Conservation (phyloP, 805 yeast species). For the Maudiozyma turicensis region DNA sequence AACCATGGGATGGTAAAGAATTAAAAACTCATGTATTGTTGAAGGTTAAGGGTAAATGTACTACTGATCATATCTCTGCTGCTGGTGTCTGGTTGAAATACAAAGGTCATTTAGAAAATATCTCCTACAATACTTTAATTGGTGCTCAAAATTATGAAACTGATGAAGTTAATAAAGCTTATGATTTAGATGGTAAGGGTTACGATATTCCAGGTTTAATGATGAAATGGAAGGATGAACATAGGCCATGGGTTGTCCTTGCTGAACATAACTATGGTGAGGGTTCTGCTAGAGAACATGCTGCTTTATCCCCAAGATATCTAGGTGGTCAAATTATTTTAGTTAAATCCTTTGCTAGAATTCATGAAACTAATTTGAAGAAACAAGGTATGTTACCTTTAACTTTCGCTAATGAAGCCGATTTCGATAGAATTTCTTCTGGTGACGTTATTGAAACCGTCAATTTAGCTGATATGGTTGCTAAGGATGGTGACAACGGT, state of each 20-base stretch:
- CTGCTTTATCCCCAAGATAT: constrained; percentile 91
- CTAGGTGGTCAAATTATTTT: constrained; percentile 83
- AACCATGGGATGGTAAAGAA: constrained; percentile 81
- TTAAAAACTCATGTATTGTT: constrained; percentile 63
- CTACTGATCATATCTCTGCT: constrained; percentile 97
- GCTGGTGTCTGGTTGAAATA: constrained; percentile 99
- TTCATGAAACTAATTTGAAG: constrained; percentile 95
- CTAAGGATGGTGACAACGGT: constrained; percentile 79
- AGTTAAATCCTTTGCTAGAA: constrained; percentile 94
- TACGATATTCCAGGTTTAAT: constrained; percentile 89
- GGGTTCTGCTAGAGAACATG: constrained; percentile 99
- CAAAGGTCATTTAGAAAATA: constrained; percentile 95
- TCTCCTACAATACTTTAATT: constrained; percentile 86
- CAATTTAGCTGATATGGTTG: constrained; percentile 65
- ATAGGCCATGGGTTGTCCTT: constrained; percentile 84
- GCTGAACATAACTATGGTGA: constrained; percentile 99
- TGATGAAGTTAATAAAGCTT: constrained; percentile 86
- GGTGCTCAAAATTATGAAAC: constrained; percentile 97
- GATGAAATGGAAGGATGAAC: constrained; percentile 87
- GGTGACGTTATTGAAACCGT: constrained; percentile 74
- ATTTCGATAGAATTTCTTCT: constrained; percentile 70
- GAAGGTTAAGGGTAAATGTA: constrained; percentile 96
- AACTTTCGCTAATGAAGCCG: constrained; percentile 82
- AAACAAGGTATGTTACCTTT: constrained; percentile 97
- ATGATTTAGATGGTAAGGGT: constrained; percentile 71